Base-by-base conservation (phyloP, 1,284 basidiomycete genomes). In the Trametes sp. region DNA sequence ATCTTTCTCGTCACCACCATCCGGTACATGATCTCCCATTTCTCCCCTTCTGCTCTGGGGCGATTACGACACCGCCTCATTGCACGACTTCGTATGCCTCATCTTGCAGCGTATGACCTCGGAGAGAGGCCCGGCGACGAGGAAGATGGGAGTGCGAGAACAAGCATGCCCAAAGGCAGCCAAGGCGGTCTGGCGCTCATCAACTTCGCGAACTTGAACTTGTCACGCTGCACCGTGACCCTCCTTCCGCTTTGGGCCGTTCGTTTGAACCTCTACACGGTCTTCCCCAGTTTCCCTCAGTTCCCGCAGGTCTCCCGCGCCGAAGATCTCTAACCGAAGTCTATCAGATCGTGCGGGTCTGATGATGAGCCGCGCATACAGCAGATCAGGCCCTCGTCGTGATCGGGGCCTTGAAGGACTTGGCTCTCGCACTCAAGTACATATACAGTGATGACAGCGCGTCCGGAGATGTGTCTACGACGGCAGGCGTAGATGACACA, bases 211-310 rank as follows among this genome's bases (percentile, higher is more conserved):
- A 57, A 28, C 55, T 19, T 57, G 26, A 57, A 28, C 55, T 19
- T 57, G 57, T 54, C 57, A 59, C 51, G 51, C 31, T 48, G 31
- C 44, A 14, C 52, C 51, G 57, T 59, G 51, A 59, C 51, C 33
- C 57, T 46, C 57, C 44, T 59, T 28, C 57, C 57, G 29, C 21
- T 26, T 42, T n/a, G 21, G 59, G 59, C 19, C 7, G 36, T 54
- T 42, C 59, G 42, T 60, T 60, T 60, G 35, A 36, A 48, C 58
- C 41, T 33, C 42, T 26, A 42, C 24, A 28, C 26, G 33, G 26
- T 21, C 21, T 2, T 28, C 24, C 16, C 14, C 23, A 16, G 46
- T 38, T n/a, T 28, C 46, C 29, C 6, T 35, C 29, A 24, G 28
- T 21, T 36, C 21, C 38, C 41, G 23, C 29, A 19, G 23, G 31